These are phyloP conservation scores for Aspergillus sp. DNA, from an alignment of 2,329 filamentous ascomycete genomes.

Conservation along the genomic window DNA sequence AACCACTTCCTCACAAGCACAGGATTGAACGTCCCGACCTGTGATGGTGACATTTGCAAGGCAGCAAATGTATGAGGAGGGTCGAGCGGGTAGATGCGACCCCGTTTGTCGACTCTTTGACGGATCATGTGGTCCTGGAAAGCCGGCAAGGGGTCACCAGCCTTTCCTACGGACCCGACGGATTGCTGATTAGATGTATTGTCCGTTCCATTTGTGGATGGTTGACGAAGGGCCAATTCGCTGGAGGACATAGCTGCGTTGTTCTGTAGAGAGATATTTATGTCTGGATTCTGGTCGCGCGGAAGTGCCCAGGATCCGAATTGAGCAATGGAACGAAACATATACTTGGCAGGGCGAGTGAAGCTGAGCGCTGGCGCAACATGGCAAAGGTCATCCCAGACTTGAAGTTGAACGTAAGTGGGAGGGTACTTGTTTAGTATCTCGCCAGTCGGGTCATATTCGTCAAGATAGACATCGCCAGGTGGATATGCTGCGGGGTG, in stretches of 20 bases:
- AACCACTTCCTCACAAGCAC: slow-evolving; percentile 79
- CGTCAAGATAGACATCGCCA: slow-evolving; percentile 53
- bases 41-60: slow-evolving; percentile 53
- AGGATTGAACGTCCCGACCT: slow-evolving; percentile 72
- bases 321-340: slow-evolving; percentile 87
- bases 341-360: slow-evolving; percentile 89
- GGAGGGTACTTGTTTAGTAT: slow-evolving; percentile 61
- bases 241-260: slow-evolving; percentile 64
- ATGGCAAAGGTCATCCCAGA: slow-evolving; percentile 94
- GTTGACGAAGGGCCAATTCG: slow-evolving; percentile 1
- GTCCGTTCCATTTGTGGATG: slow-evolving; percentile 1
- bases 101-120: slow-evolving; percentile 72
- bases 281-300: slow-evolving; percentile 66
- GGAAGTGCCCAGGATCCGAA: slow-evolving; percentile 90
- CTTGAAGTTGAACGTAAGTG: slow-evolving; percentile 86
- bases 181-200: slow-evolving; percentile 7
- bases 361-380: slow-evolving; percentile 90
- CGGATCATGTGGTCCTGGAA: slow-evolving; percentile 88
- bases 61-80: slow-evolving; percentile 57
- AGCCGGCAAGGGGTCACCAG: slow-evolving; percentile 70
- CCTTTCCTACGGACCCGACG: slow-evolving; percentile 60
- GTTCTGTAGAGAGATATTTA: slow-evolving; percentile 75
- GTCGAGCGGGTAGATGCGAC: slow-evolving; percentile 61
- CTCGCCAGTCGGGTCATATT: slow-evolving; percentile 49
- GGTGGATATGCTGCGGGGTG: slow-evolving; percentile 71